These are phyloP conservation scores for Pythium coloratum DNA, from an alignment of 352 stramenopile genomes.

Conservation along the genomic window DNA sequence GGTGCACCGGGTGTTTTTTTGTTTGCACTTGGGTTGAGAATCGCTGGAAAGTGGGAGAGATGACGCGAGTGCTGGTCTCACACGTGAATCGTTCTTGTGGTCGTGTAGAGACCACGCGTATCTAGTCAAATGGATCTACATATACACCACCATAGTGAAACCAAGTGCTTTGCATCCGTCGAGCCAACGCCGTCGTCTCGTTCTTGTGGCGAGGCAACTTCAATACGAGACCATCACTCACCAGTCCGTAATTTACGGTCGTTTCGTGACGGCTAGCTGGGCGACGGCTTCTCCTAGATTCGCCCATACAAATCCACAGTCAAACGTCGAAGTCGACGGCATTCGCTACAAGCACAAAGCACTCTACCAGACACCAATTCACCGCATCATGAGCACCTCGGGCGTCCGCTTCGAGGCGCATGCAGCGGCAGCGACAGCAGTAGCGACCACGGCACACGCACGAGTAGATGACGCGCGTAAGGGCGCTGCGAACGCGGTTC, in stretches of 20 bases:
- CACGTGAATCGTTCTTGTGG: background rate
- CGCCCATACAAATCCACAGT: slow-evolving; percentile 8
- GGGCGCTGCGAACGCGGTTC: slow-evolving; percentile 11
- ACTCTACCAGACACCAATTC: background rate
- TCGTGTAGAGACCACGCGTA: background rate
- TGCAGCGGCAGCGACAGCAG: slow-evolving; percentile 1
- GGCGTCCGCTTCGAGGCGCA: background rate
- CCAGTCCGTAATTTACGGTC: slow-evolving; percentile 21
- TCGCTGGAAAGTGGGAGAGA: slow-evolving; percentile 1
- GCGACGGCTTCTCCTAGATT: background rate
- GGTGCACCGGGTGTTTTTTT: background rate
- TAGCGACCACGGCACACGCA: background rate
- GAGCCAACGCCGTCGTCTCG: background rate
- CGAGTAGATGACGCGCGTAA: slow-evolving; percentile 3
- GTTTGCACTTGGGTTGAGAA: background rate
- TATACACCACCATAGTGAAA: background rate
- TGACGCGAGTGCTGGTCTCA: background rate
- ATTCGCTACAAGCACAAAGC: background rate
- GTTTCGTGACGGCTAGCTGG: slow-evolving; percentile 11
- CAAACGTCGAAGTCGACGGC: background rate
- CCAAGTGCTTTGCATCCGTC: background rate
- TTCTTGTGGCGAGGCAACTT: slow-evolving; percentile 23
- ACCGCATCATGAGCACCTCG: slow-evolving; percentile 20
- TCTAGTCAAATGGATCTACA: background rate
- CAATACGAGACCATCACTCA: slow-evolving; percentile 39